Base-by-base conservation (phyloP, 441 rosid species). In the Brassica hybrid region DNA sequence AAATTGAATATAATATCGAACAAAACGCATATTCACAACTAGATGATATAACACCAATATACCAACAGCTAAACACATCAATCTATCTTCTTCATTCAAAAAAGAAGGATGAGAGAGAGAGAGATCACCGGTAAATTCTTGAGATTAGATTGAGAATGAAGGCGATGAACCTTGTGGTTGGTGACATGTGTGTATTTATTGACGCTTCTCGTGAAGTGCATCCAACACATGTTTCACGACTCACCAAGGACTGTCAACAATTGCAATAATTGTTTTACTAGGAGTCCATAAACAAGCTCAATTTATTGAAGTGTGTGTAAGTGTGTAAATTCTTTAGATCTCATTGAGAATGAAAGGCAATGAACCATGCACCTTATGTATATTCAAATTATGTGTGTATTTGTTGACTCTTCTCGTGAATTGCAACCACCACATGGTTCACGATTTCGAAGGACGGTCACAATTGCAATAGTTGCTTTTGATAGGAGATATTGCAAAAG, bases 121-220 rank as follows among this genome's bases (percentile, higher is more conserved):
- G 25, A 8, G 68, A 61, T 58, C 58, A 48, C 69, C 68, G 13
- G 67, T 62, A 6, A 17, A 9, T 43, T 27, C 32, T 61, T 72
- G 69, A 27, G 76, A 25, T 72, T 61, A 27, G 75, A 61, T 6
- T 16, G 69, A 48, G 61, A 72, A 62, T 16, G 50, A 14, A 72
- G 36, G 68, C 9, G 75, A 43, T 60, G 60, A 60, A 71, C 36
- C 56, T 19, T 25, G 2, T 23, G 75, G 30, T 2, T 25, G 30
- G 7, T 25, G 18, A 72, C 50, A 25, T 19, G 66, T 23, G 25
- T 25, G 56, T 61, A 61, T 62, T 72, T 72, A 72, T 72, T 10
- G 68, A 45, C 68, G 8, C 32, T 23, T 43, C 58, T 16, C 21
- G 58, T 52, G 58, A 52, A 1, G 7, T 52, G 19, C 10, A 16